Conservation (phyloP, 1,284 basidiomycete species). For the Mrakiaceae sp. region DNA sequence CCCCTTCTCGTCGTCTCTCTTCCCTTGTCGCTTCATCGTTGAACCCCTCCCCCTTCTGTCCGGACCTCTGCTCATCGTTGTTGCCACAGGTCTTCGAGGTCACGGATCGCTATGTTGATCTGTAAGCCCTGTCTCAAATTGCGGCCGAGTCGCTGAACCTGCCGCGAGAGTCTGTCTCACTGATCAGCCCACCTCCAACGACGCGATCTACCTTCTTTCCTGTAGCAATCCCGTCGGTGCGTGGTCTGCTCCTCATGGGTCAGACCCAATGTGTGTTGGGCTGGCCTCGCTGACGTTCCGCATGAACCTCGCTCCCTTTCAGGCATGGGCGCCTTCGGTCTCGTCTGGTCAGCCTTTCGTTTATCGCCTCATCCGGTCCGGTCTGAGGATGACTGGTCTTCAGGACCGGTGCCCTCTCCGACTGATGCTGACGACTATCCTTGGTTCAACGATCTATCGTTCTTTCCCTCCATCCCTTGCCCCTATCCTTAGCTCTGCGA, state of each 20-base stretch:
- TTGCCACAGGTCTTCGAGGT: constrained; percentile 48
- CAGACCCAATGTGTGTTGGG: no score
- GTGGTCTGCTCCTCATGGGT: no score
- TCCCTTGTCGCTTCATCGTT: background rate
- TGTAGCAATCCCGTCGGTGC: constrained; percentile 14
- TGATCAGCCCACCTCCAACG: no score
- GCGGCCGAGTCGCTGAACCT: no score
- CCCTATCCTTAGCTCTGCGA: constrained; percentile 60
- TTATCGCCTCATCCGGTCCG: background rate
- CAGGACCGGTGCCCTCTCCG: no score
- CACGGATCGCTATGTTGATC: constrained; percentile 95
- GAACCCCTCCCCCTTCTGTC: background rate
- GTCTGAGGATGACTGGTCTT: background rate
- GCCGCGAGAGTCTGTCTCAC: no score
- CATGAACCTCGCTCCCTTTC: background rate
- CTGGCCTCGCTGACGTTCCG: no score
- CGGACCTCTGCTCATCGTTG: background rate
- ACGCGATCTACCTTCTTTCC: no score
- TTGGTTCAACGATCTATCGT: no score
- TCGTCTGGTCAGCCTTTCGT: constrained; percentile 63
- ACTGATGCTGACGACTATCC: background rate
- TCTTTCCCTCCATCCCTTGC: constrained; percentile 1
- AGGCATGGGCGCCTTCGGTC: constrained; percentile 67
- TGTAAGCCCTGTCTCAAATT: constrained; percentile 39
- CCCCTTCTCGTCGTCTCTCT: no score